Conservation (phyloP, 768 basidiomycete species). For the Suillus placidus region DNA sequence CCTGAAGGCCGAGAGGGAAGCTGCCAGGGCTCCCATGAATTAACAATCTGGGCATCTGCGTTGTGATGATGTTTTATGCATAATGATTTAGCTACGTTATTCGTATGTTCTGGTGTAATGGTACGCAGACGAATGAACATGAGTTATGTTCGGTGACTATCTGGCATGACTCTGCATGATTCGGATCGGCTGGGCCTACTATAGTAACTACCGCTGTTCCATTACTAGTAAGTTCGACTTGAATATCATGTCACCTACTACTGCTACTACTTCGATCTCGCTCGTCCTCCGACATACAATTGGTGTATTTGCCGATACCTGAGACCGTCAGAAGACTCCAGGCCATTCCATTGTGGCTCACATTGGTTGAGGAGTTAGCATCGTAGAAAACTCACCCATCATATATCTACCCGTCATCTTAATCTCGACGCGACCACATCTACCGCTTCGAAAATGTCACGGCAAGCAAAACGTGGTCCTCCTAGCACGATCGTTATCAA, state of each 20-base stretch:
- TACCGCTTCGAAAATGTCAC: conserved; percentile 14
- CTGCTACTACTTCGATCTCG: background rate
- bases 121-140: background rate
- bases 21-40: conserved; percentile 59
- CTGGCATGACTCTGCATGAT: background rate
- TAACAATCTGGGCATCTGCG: conserved; percentile 9
- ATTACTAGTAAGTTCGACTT: background rate
- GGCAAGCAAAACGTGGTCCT: conserved; percentile 25
- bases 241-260: background rate
- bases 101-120: background rate
- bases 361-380: background rate
- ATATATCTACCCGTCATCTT: background rate
- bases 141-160: background rate
- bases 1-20: conserved; percentile 64
- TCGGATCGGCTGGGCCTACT: too few relatives aligned
- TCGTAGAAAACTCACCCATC: background rate
- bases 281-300: background rate
- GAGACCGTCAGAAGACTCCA: background rate
- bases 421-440: background rate
- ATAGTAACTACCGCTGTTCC: background rate
- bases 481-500: conserved; percentile 84
- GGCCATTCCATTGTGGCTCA: background rate
- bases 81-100: background rate
- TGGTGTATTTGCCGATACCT: background rate
- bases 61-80: background rate